These are phyloP conservation scores for Nymphaea thermarum DNA, from an alignment of 164 flowering plant genomes.

Conservation along the genomic window DNA sequence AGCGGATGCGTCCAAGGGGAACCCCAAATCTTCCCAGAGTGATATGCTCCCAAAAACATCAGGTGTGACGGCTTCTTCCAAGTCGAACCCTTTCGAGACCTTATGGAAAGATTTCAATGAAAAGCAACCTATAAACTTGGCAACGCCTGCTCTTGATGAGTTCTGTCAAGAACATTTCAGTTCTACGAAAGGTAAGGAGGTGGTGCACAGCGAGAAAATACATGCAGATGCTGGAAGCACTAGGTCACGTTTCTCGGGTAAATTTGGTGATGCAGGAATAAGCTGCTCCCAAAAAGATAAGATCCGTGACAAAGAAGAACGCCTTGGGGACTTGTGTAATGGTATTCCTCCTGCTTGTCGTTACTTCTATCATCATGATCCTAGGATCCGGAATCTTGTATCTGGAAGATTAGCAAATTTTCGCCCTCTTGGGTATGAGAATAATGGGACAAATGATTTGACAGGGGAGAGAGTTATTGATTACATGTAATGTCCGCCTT, in stretches of 20 bases:
- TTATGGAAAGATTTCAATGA: conserved; percentile 53
- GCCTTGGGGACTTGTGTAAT: conserved; percentile 5
- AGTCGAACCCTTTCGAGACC: conserved; percentile 15
- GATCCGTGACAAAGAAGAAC: conserved; percentile 7
- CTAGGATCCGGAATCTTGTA: conserved; percentile 55
- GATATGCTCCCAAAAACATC: not conserved
- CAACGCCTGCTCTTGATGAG: conserved; percentile 76
- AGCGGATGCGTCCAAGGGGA: not conserved
- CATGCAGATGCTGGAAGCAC: not conserved
- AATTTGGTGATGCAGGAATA: not conserved
- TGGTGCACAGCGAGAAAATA: conserved; percentile 4
- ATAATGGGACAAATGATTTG: conserved; percentile 15
- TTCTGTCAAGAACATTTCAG: conserved; percentile 56
- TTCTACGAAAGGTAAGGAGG: conserved; percentile 20
- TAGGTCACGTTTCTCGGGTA: not conserved
- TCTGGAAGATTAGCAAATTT: conserved; percentile 56
- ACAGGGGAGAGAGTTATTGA: conserved; percentile 36
- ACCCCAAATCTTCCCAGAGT: not conserved
- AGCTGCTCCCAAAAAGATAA: conserved; percentile 6
- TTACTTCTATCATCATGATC: conserved; percentile 65
- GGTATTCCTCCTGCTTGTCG: conserved; percentile 49
- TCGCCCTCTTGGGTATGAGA: conserved; percentile 35
- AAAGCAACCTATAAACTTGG: conserved; percentile 21
- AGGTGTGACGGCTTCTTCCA: no score
- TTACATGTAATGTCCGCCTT: conserved; percentile 38